Percentiles rank a stretch among this genome's conserved stretches.
Evolutionary conservation across 2,329 filamentous ascomycete species (phyloP).

Genomic region (Emergomyces orientalis): DNA sequence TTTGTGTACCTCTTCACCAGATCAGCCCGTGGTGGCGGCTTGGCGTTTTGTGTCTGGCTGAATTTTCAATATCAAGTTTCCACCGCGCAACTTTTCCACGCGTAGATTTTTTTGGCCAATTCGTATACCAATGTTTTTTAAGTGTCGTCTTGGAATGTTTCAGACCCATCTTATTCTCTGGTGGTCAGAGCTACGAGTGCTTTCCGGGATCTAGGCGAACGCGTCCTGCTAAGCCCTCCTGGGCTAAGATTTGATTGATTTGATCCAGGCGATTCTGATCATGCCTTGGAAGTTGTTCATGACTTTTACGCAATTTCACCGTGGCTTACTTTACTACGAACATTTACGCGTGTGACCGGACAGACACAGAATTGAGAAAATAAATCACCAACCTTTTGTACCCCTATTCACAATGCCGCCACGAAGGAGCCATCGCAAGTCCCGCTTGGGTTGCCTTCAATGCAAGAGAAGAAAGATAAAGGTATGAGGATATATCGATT

Average conservation of each 20-base stretch:
- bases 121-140: neutral
- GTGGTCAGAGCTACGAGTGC: neutral
- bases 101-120: neutral
- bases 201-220: neutral
- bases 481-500: constrained; percentile 17
- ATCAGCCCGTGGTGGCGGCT: neutral
- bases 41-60: neutral
- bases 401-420: constrained; percentile 13
- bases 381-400: neutral
- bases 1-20: neutral
- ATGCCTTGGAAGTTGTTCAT: neutral
- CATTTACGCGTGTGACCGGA: neutral
- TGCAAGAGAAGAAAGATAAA: constrained; percentile 30
- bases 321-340: neutral
- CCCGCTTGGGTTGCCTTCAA: constrained; percentile 25
- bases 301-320: neutral
- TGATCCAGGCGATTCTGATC: neutral
- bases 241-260: neutral
- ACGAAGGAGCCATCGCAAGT: constrained; percentile 28
- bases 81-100: neutral
- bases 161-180: neutral
- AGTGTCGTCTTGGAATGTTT: neutral
- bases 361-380: neutral
- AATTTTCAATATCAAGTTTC: neutral
- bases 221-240: neutral